Evolutionary conservation across 2,329 filamentous ascomycete genomes (phyloP), one percentile per base, ranked within the genome.

Genomic region (Aspergillus jensenii): DNA sequence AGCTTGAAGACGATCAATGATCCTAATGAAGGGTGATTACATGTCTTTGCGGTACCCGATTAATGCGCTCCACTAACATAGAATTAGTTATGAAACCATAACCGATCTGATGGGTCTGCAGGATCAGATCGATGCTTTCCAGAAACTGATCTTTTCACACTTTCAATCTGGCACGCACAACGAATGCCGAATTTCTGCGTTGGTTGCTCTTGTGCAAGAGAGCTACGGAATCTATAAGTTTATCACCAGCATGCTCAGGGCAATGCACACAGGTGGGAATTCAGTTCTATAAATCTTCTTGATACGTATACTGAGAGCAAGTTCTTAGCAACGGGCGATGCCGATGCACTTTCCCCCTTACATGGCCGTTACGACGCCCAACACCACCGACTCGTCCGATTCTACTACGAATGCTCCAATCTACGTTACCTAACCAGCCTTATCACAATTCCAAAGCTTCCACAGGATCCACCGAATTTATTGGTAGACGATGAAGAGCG

Each of bases 151-250:
- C 70, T 99, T 98, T 78, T 95, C 95, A 4, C 92, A 98, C 76
- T 98, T 99, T 78, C 88, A 93, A 59, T 87, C 88, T 64, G 90
- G 93, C 25, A 88, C 90, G 48, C 96, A 96, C 78, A 99, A 98
- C 70, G 95, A 99, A 75, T 98, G 93, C 75, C 86, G 93, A 61
- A 99, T 99, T 69, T 96, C 93, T 14, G 91, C 95, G 1, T 79
- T 99, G 53, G 93, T 98, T 21, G 91, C 93, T 2, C 80, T 99
- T 44, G 95, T 99, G 3, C 91, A 96, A 73, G 95, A 99, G 80
- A 98, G 92, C 74, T 99, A 98, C 76, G 95, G 95, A 48, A 98
- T 99, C 67, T 99, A 99, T 82, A 98, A 98, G 77, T 99, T 99
- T 74, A 93, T 97, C 64, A 99, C 95, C 0, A 99, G 95, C 88